These are phyloP conservation scores for Penicillium sp. DNA, from an alignment of 2,329 filamentous ascomycete genomes.

Conservation along the genomic window DNA sequence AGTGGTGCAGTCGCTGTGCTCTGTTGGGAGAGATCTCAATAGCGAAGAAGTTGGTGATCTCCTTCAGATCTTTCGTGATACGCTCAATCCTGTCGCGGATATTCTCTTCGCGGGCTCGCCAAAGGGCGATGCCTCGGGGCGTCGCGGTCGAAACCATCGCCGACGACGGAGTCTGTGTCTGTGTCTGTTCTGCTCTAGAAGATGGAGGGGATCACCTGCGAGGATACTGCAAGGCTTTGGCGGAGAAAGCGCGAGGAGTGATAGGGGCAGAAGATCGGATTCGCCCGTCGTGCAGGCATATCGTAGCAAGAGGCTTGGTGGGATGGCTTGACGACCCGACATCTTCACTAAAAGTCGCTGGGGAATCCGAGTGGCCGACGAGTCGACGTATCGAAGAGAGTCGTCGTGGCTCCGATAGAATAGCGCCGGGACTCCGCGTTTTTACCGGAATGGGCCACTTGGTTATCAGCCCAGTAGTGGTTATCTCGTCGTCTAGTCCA, in stretches of 20 bases:
- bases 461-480: too few species aligned
- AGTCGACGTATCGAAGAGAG: not conserved
- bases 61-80: slow-evolving; percentile 46
- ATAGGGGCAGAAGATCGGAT: too few species aligned
- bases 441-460: slow-evolving; percentile 14
- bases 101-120: slow-evolving; percentile 22
- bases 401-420: not conserved
- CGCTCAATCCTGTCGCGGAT: slow-evolving; percentile 47
- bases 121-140: slow-evolving; percentile 5
- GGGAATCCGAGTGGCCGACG: slow-evolving; percentile 7
- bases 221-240: too few species aligned
- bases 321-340: slow-evolving; percentile 2
- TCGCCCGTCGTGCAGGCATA: not conserved
- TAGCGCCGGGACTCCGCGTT: slow-evolving; percentile 16
- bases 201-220: too few species aligned
- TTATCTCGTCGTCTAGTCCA: too few species aligned
- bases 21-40: slow-evolving; percentile 48
- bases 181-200: too few species aligned
- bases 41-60: slow-evolving; percentile 52
- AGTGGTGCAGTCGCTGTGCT: slow-evolving; percentile 41
- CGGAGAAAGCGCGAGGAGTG: too few species aligned
- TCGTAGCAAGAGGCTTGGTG: not conserved
- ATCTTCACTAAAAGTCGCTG: slow-evolving; percentile 9
- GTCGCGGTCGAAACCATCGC: slow-evolving; percentile 6
- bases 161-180: too few species aligned